phyloP scores from a whole-genome alignment of 2,329 filamentous ascomycete species.

The Pseudogymnoascus sp. region DNA sequence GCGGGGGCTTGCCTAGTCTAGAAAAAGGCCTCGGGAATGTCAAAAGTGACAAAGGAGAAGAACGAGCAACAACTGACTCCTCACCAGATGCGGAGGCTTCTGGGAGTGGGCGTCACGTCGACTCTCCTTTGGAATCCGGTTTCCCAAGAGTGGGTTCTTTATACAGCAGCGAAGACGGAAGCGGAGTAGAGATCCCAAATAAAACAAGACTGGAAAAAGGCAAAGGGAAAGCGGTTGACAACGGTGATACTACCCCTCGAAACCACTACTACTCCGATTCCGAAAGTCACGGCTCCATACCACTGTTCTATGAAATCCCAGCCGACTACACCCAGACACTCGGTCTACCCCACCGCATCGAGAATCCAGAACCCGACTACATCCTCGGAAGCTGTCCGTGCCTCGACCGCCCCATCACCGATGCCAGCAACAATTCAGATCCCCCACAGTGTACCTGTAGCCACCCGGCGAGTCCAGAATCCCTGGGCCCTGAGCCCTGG shows the following conservation, averaged over 20 bases:
- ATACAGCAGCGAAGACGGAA: neutral
- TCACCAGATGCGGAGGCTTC: neutral
- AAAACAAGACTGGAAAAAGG: neutral
- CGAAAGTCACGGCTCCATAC: neutral
- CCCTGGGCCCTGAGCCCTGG: neutral
- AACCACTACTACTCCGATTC: neutral
- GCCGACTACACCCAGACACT: neutral
- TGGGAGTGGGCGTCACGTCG: neutral
- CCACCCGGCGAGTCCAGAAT: neutral
- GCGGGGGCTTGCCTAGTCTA: neutral
- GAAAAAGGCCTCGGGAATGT: neutral
- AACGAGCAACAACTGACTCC: neutral
- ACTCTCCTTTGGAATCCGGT: too few species aligned
- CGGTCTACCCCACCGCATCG: neutral
- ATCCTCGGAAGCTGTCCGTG: neutral
- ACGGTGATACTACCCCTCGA: neutral
- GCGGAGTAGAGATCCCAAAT: neutral
- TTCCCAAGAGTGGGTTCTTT: too few species aligned
- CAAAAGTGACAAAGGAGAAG: neutral
- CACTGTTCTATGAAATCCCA: neutral
- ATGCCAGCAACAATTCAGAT: neutral
- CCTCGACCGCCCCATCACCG: neutral
- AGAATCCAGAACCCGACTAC: neutral
- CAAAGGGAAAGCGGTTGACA: neutral
- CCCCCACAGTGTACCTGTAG: neutral